Evolutionary conservation across 2,329 filamentous ascomycete species (phyloP), one percentile per base, ranked within the genome.

Genomic region (Mollisiaceae sp.): DNA sequence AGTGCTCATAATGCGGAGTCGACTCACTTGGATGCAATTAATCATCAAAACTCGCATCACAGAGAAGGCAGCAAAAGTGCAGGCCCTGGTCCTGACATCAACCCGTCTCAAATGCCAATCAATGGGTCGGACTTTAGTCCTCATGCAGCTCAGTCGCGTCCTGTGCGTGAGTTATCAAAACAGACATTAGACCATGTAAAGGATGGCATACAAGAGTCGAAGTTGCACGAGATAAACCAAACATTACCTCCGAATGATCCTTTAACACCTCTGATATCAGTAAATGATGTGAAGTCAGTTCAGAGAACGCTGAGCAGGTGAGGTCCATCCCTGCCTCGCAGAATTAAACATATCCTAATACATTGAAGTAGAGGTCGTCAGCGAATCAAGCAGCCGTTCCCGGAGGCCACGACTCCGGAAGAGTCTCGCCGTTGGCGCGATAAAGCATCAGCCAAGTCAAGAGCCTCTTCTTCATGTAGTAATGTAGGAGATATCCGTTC

Each of bases 311-410:
- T 50, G 24, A 61, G 50, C 36, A 61, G 43, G 59, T 61, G 20
- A 61, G 59, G 39, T 41, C 22, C 15, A 32, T 32, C 15, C 18
- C 4, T 35, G 6, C 9, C 12, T 54, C 45, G 5, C 24, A 27
- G 18, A 15, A 4, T 9, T 54, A 9, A 35, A 58, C 18, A 41
- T 35, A 41, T 52, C 32, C 59, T 61, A n/a, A 61, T n/a, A 9
- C 27, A 24, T 6, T 18, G 1, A 58, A 38, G 35, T 27, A 62
- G 60, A 32, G 41, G 60, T 6, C 60, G 50, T 45, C 47, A 56
- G 39, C 47, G 62, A 56, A 64, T 67, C 12, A 67, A 62, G 41
- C 60, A 62, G 22, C 59, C 59, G 24, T 67, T 67, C 41, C 57
- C 52, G 20, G 61, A 65, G 20, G 52, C 38, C 8, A 52, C 22